phyloP scores from a whole-genome alignment of 2,329 filamentous ascomycete genomes.

The Colletotrichum higginsianum region DNA sequence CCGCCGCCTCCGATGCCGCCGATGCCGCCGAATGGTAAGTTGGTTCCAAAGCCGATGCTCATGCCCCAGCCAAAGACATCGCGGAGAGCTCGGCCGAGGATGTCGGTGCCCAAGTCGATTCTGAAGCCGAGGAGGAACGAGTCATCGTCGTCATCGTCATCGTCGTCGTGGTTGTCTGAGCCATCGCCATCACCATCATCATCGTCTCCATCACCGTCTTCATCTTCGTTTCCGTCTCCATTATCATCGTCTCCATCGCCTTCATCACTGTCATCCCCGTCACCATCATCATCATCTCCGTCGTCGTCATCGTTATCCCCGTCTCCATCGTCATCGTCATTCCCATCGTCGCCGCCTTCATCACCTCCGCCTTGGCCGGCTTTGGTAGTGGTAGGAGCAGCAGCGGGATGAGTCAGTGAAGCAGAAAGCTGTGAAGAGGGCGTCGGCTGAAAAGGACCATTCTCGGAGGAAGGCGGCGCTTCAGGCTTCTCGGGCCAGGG shows the following conservation, averaged over 20 bases:
- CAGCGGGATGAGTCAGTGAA: too few species aligned
- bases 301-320: background rate
- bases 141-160: background rate
- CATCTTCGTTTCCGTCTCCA: background rate
- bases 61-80: slow-evolving; percentile 20
- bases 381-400: background rate
- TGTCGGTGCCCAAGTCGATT: slow-evolving; percentile 15
- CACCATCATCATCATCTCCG: background rate
- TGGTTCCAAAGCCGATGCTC: background rate
- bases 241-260: background rate
- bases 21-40: background rate
- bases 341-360: background rate
- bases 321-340: background rate
- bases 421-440: background rate
- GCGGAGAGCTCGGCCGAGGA: background rate
- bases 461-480: background rate
- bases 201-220: background rate
- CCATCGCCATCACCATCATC: slow-evolving; percentile 4
- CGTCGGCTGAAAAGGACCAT: background rate
- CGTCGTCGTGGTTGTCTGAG: slow-evolving; percentile 2
- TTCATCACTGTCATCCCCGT: background rate
- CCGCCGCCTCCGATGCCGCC: slow-evolving; percentile 11
- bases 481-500: slow-evolving; percentile 23
- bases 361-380: background rate
- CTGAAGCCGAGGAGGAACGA: slow-evolving; percentile 1